Evolutionary conservation across 768 basidiomycete genomes (phyloP).

Genomic region (Cystofilobasidium macerans): DNA sequence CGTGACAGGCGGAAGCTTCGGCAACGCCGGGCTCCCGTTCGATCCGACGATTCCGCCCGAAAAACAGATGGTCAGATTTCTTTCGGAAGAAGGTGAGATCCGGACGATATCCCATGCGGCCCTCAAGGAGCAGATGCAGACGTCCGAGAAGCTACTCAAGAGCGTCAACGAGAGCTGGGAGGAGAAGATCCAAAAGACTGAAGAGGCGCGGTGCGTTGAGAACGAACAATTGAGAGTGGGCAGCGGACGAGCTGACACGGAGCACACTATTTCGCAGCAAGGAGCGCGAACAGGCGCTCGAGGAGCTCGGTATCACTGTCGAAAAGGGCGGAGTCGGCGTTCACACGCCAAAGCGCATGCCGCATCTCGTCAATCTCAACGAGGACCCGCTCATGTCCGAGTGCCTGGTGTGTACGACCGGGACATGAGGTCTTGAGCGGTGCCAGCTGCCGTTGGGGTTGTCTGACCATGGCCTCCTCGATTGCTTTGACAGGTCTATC

Average conservation of each 20-base stretch:
- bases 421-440: slow-evolving; percentile 88
- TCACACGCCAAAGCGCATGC: slow-evolving; percentile 96
- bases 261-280: slow-evolving; percentile 55
- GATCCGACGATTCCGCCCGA: slow-evolving; percentile 84
- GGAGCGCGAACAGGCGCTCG: slow-evolving; percentile 92
- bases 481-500: slow-evolving; percentile 44
- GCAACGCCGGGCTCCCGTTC: slow-evolving; percentile 46
- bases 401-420: slow-evolving; percentile 1
- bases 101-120: slow-evolving; percentile 96
- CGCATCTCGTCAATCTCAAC: slow-evolving; percentile 66
- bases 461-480: slow-evolving; percentile 26
- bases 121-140: slow-evolving; percentile 77
- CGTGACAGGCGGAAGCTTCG: slow-evolving; percentile 50
- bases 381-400: slow-evolving; percentile 47
- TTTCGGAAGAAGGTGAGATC: slow-evolving; percentile 82
- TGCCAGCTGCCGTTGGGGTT: slow-evolving; percentile 42
- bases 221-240: too few species aligned
- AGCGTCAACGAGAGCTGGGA: slow-evolving; percentile 93
- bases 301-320: slow-evolving; percentile 93
- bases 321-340: slow-evolving; percentile 54
- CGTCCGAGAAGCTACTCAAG: slow-evolving; percentile 78
- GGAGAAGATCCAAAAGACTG: slow-evolving; percentile 41
- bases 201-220: slow-evolving; percentile 40
- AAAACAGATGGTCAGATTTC: slow-evolving; percentile 89
- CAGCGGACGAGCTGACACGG: not conserved